Evolutionary conservation across 1,139 yeast genomes (phyloP), one percentile per base, ranked within the genome.

Genomic region (Blastobotrys indianensis): DNA sequence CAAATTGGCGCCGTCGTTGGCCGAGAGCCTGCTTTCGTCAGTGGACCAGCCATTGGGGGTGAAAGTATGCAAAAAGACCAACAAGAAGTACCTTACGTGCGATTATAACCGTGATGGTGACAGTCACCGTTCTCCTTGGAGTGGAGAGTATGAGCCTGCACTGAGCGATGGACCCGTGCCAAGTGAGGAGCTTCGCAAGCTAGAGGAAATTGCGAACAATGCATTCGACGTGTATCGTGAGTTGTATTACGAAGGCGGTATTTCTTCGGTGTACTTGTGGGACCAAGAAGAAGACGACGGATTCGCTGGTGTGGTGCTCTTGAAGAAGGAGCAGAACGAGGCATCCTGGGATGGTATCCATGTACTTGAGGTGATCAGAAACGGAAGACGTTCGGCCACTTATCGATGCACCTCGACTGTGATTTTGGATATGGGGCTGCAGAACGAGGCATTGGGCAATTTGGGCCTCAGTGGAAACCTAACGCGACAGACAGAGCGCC

Each of bases 61-160:
- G 37, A 64, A 73, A 44, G 73, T 72, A 39, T 92, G 95, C 63
- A 59, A 67, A 35, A 64, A 73, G 47, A 64, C 79, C 7, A 85
- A 85, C 16, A 84, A 83, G 63, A 76, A 77, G 51, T 92, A 74
- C 63, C 73, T 92, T 52, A 79, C 92, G 46, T 92, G 98, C 67
- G 98, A 92, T 63, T 92, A 90, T 65, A 92, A 92, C 65, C 75
- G 98, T 54, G 98, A 92, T 60, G 92, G 95, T 5, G 97, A 92
- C 65, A 82, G 92, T 30, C 85, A 77, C 67, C 75, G 97, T 56
- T 85, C 95, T 0, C 98, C 98, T 2, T 90, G 94, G 90, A 76
- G 88, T 29, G 87, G 87, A 61, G 73, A 76, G 53, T 92, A 85
- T 65, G 80, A 75, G 53, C 96, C 96, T 0, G 62, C 77, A 16